Evolutionary conservation across 2,329 filamentous ascomycete species (phyloP).

Genomic region (Microdochium bolleyi): DNA sequence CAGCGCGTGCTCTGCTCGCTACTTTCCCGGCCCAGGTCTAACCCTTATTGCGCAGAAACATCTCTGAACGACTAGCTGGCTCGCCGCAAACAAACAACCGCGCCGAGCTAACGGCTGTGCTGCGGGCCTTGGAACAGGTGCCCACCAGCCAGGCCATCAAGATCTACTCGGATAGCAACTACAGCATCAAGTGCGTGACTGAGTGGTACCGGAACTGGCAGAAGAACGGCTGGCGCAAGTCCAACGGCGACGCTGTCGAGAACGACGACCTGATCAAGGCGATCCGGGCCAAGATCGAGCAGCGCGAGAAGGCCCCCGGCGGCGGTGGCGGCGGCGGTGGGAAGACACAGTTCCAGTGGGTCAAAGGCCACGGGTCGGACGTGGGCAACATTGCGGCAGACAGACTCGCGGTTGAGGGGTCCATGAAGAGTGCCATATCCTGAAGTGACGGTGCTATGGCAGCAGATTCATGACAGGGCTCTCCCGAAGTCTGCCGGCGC

Average conservation of each 20-base stretch:
- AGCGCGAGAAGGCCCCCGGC: conserved; percentile 51
- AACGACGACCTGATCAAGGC: conserved; percentile 78
- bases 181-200: conserved; percentile 83
- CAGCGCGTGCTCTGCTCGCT: not conserved
- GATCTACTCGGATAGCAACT: conserved; percentile 85
- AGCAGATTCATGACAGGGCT: no score
- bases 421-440: conserved; percentile 17
- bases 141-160: conserved; percentile 60
- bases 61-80: conserved; percentile 71
- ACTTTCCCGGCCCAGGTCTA: conserved; percentile 2
- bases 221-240: conserved; percentile 69
- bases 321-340: no score
- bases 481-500: no score
- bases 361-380: conserved; percentile 74
- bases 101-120: conserved; percentile 85
- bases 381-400: conserved; percentile 78
- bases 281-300: conserved; percentile 63
- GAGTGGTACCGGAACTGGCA: conserved; percentile 77
- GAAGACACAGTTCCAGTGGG: conserved; percentile 74
- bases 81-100: conserved; percentile 85
- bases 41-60: conserved; percentile 33
- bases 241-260: conserved; percentile 62
- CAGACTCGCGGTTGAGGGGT: conserved; percentile 62
- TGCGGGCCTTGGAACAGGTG: conserved; percentile 72
- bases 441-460: not conserved